Evolutionary conservation across 169 alveolate species (phyloP).

Genomic region (Babesia gibsoni): DNA sequence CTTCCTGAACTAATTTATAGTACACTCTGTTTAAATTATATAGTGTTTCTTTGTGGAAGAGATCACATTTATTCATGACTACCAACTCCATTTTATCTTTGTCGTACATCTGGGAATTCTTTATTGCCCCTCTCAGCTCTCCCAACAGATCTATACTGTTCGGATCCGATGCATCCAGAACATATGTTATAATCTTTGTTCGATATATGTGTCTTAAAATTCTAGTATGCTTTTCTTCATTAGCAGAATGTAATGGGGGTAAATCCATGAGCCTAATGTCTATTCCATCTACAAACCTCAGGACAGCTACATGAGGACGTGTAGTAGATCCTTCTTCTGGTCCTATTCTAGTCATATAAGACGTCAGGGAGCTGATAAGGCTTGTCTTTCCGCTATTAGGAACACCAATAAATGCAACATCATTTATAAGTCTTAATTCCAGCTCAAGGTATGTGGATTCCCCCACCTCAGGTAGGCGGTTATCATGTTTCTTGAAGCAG

Average conservation of each 20-base stretch:
- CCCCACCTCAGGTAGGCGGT: slow-evolving; percentile 74
- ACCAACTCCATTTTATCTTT: slow-evolving; percentile 48
- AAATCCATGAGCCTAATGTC: slow-evolving; percentile 72
- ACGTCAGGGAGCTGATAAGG: slow-evolving; percentile 69
- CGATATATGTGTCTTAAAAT: slow-evolving; percentile 71
- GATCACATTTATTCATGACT: slow-evolving; percentile 79
- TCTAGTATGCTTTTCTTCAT: slow-evolving; percentile 37
- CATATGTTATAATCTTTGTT: slow-evolving; percentile 70
- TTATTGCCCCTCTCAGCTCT: slow-evolving; percentile 15
- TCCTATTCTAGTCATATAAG: slow-evolving; percentile 72
- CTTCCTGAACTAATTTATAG: slow-evolving; percentile 61
- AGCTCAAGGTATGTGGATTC: slow-evolving; percentile 65
- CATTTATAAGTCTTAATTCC: slow-evolving; percentile 74
- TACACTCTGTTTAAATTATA: slow-evolving; percentile 72
- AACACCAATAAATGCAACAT: slow-evolving; percentile 73
- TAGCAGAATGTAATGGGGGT: slow-evolving; percentile 66
- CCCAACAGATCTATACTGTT: slow-evolving; percentile 22
- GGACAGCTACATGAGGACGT: slow-evolving; percentile 73
- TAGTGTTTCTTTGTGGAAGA: slow-evolving; percentile 73
- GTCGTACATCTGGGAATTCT: slow-evolving; percentile 29
- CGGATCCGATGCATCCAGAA: slow-evolving; percentile 61
- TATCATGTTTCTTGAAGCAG: slow-evolving; percentile 75
- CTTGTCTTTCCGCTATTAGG: slow-evolving; percentile 76
- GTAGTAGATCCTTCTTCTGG: slow-evolving; percentile 76
- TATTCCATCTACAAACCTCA: slow-evolving; percentile 75